These are phyloP conservation scores for Berberis vulgaris DNA, from an alignment of 164 flowering plant genomes.

Conservation along the genomic window DNA sequence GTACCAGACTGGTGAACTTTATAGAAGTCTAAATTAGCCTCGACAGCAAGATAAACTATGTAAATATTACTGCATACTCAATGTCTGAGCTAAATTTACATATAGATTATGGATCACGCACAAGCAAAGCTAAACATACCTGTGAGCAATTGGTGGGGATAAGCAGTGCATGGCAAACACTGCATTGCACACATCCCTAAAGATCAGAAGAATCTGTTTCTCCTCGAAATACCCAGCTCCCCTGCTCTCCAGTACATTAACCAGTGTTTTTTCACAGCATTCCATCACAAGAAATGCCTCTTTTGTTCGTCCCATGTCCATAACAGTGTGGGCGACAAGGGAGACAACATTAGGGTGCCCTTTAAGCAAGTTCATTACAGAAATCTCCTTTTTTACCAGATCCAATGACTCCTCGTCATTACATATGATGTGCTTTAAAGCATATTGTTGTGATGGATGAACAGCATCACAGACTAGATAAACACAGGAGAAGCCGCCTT, in stretches of 20 bases:
- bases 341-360: conserved; percentile 93
- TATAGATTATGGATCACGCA: no score
- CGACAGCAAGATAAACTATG: no score
- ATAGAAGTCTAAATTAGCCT: no score
- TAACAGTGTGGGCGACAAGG: conserved; percentile 50
- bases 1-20: no score
- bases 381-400: conserved; percentile 73
- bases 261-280: conserved; percentile 89
- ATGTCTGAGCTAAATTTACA: no score
- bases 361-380: conserved; percentile 73
- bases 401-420: conserved; percentile 81
- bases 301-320: conserved; percentile 90
- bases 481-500: conserved; percentile 97
- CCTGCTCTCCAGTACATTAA: conserved; percentile 79
- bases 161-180: conserved; percentile 97
- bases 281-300: conserved; percentile 95
- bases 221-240: conserved; percentile 91
- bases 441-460: conserved; percentile 73
- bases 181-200: conserved; percentile 95
- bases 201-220: conserved; percentile 62
- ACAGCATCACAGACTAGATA: conserved; percentile 72
- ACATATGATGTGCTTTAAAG: conserved; percentile 89
- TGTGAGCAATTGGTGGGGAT: conserved; percentile 88
- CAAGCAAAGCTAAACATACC: conserved; percentile 29
- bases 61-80: no score